phyloP scores from a whole-genome alignment of 306 rosid genomes.

The Myrica gale region DNA sequence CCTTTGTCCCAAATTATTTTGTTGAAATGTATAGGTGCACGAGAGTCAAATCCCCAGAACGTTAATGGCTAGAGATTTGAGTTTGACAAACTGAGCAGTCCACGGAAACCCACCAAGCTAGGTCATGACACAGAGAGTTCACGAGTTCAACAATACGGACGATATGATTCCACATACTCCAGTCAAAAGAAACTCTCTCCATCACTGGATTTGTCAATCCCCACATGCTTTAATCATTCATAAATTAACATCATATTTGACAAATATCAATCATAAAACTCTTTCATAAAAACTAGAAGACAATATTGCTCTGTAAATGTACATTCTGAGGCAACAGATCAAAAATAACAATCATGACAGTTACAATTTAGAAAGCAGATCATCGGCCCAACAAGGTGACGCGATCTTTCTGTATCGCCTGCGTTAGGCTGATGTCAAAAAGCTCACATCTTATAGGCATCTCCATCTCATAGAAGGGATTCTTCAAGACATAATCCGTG shows the following conservation, averaged over 20 bases:
- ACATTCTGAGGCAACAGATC: neutral
- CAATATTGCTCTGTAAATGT: neutral
- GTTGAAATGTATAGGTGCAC: no score
- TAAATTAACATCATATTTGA: neutral
- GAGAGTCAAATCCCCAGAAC: no score
- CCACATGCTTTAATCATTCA: neutral
- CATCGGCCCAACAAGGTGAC: slow-evolving; percentile 72
- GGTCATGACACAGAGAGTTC: neutral
- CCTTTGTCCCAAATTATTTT: no score
- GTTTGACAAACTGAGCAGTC: neutral
- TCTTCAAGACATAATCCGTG: slow-evolving; percentile 89
- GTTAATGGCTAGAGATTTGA: neutral
- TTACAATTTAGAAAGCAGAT: slow-evolving; percentile 11
- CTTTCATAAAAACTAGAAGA: neutral
- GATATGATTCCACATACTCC: neutral
- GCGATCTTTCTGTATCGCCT: slow-evolving; percentile 82
- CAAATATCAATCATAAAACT: neutral
- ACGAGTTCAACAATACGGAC: neutral
- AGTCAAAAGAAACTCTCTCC: neutral
- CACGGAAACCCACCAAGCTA: neutral
- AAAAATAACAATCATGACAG: neutral
- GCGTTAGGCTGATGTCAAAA: slow-evolving; percentile 70
- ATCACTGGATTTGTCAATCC: neutral
- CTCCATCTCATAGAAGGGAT: slow-evolving; percentile 97
- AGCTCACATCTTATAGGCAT: slow-evolving; percentile 97